Base-by-base conservation (phyloP, 768 basidiomycete genomes). In the Tubosaeta brunneosetosa region DNA sequence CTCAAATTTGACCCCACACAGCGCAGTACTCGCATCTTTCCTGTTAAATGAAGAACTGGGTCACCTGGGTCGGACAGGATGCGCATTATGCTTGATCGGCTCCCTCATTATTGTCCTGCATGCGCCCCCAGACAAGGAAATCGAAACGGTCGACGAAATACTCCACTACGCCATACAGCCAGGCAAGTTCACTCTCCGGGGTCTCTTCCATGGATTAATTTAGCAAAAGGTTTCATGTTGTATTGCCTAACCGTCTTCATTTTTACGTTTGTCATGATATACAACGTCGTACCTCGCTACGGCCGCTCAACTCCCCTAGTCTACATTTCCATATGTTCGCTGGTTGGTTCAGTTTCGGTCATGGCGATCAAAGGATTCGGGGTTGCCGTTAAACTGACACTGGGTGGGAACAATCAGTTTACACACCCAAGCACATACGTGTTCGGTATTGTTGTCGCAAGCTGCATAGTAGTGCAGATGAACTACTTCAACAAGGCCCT, bases 351-450 rank as follows among this genome's bases (percentile, higher is more conserved):
- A 29, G 84, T 99, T 41, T 93, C 92, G n/a, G 84, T 98, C 72
- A 98, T 99, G 97, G 88, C 93, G 38, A 89, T 97, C 77, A 99
- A 99, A 74, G 95, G 94, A 44, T 93, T 99, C 62, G 97, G 97
- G 42, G 86, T 97, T 44, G 95, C 97, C 3, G 81, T 99, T 63
- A 98, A 98, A 70, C 80, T 99, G 52, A 98, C 94, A 0, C 73
- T 97, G 52, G 79, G 82, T 10, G 94, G 95, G 43, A 90, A 91
- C 66, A 99, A 98, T 70, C 97, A 99, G 70, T 89, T 99, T 65
- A 82, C 86, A 1, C 91, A 94, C 65, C 85, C 88, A 34, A 93
- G 91, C 66, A 99, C 97, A n/a, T 99, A 97, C 68, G 83, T 98
- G 25, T 95, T 98, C 62, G 93, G 84, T 34, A 76, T 91, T 46